Conservation (phyloP, 2,329 filamentous ascomycete species). For the Leptographium flavum region DNA sequence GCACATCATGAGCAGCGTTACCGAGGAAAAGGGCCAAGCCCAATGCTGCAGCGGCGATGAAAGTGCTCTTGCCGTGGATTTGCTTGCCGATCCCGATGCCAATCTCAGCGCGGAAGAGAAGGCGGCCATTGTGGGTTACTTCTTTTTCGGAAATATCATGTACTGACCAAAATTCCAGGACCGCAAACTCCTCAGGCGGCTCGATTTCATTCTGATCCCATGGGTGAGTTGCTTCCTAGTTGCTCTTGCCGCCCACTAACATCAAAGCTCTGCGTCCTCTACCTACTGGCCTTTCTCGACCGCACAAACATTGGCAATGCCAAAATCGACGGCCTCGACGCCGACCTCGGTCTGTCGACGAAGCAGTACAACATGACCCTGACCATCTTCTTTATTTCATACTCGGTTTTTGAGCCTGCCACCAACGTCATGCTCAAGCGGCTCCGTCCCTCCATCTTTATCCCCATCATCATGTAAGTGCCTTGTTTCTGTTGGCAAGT, state of each 20-base stretch:
- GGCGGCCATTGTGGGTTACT: conserved; percentile 15
- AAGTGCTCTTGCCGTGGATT: background rate
- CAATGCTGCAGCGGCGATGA: conserved; percentile 1
- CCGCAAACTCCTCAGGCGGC: conserved; percentile 17
- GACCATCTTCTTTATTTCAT: conserved; percentile 79
- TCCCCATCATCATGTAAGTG: conserved; percentile 65
- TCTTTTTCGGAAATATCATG: background rate
- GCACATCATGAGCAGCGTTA: conserved; percentile 7
- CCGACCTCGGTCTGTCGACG: conserved; percentile 46
- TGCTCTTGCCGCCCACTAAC: background rate
- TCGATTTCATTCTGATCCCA: conserved; percentile 21
- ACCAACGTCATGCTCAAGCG: conserved; percentile 72
- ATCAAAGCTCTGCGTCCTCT: conserved; percentile 50
- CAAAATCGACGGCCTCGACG: conserved; percentile 37
- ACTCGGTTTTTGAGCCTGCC: conserved; percentile 62
- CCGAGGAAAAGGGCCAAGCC: conserved; percentile 10
- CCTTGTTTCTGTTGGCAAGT: too few relatives aligned
- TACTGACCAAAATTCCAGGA: conserved; percentile 13
- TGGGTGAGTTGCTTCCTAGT: conserved; percentile 15
- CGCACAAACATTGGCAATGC: conserved; percentile 67
- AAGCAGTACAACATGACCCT: conserved; percentile 60
- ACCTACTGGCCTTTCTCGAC: conserved; percentile 61
- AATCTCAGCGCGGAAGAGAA: conserved; percentile 17
- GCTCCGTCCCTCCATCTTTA: conserved; percentile 61
- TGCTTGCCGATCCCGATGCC: conserved; percentile 19